These are phyloP conservation scores for Apophysomyces sp. DNA, from an alignment of 371 early-diverging fungal species.

Conservation along the genomic window DNA sequence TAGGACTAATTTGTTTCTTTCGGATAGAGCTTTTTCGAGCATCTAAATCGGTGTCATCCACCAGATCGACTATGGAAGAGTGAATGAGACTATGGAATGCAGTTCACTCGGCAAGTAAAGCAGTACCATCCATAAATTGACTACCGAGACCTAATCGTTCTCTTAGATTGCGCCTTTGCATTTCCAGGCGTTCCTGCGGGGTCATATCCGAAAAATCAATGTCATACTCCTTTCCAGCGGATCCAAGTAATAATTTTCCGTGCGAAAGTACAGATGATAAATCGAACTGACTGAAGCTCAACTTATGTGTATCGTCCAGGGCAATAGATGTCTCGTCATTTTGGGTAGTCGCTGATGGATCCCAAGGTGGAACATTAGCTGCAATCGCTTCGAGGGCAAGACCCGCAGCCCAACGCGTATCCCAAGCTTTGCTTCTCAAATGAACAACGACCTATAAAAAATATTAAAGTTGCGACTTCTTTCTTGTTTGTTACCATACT, in stretches of 20 bases:
- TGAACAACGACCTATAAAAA: constrained; percentile 75
- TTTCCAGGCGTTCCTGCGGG: constrained; percentile 80
- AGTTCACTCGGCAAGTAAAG: background rate
- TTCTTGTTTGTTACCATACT: constrained; percentile 40
- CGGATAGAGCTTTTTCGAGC: constrained; percentile 8
- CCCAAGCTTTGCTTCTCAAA: constrained; percentile 89
- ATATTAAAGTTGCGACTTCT: background rate
- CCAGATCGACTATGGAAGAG: constrained; percentile 61
- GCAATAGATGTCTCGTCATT: constrained; percentile 8
- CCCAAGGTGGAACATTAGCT: constrained; percentile 83
- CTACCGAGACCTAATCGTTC: constrained; percentile 85
- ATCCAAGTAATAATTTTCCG: constrained; percentile 84
- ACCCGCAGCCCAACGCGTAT: constrained; percentile 94
- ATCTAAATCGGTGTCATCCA: constrained; percentile 66
- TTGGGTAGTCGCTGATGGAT: constrained; percentile 40
- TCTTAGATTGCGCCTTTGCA: constrained; percentile 81
- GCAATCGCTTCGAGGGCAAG: constrained; percentile 92
- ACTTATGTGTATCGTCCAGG: constrained; percentile 38
- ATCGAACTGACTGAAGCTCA: constrained; percentile 81
- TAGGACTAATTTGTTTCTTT: constrained; percentile 13
- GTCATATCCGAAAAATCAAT: constrained; percentile 78
- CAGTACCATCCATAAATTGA: constrained; percentile 87
- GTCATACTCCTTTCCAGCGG: constrained; percentile 92
- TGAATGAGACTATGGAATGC: background rate
- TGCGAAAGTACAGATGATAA: constrained; percentile 77